phyloP scores from a whole-genome alignment of 768 basidiomycete species.

The Tephrocybe sp. region DNA sequence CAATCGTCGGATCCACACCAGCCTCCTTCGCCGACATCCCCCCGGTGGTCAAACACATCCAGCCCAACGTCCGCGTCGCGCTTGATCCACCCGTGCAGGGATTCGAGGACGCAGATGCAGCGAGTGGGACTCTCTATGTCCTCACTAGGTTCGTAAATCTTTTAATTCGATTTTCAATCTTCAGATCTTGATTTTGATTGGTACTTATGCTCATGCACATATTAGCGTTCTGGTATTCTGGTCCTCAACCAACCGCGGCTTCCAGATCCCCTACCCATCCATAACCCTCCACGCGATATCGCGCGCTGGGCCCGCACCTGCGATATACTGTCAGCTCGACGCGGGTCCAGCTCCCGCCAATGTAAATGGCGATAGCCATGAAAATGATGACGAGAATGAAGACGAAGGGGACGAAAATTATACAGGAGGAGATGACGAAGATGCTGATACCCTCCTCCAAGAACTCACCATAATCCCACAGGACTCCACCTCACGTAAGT shows the following conservation, averaged over 20 bases:
- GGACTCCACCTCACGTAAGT: constrained; percentile 57
- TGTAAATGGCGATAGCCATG: too few relatives aligned
- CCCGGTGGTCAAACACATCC: constrained; percentile 71
- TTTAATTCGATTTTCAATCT: background rate
- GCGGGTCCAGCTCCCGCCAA: constrained; percentile 41
- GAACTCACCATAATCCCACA: constrained; percentile 79
- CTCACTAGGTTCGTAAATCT: constrained; percentile 68
- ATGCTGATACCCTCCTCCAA: constrained; percentile 54
- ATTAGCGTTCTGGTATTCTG: constrained; percentile 75
- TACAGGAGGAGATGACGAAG: constrained; percentile 22
- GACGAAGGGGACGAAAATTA: constrained; percentile 13
- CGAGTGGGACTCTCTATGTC: constrained; percentile 73
- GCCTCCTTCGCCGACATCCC: constrained; percentile 82
- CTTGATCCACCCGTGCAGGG: constrained; percentile 69
- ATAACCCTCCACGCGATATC: constrained; percentile 95
- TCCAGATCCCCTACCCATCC: constrained; percentile 83
- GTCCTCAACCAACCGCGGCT: constrained; percentile 40
- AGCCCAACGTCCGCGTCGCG: constrained; percentile 64
- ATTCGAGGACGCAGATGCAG: constrained; percentile 49
- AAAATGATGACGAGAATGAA: constrained; percentile 27
- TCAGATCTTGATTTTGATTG: background rate
- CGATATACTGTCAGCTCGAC: constrained; percentile 93
- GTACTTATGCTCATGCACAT: constrained; percentile 3
- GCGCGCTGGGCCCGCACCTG: constrained; percentile 59
- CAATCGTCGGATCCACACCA: constrained; percentile 76